A percentile compares a stretch with the other conserved stretches of the same genome.
These are phyloP conservation scores for Selaginella moellendorffii DNA, from an alignment of 75 land plant species.

Conservation along the genomic window DNA sequence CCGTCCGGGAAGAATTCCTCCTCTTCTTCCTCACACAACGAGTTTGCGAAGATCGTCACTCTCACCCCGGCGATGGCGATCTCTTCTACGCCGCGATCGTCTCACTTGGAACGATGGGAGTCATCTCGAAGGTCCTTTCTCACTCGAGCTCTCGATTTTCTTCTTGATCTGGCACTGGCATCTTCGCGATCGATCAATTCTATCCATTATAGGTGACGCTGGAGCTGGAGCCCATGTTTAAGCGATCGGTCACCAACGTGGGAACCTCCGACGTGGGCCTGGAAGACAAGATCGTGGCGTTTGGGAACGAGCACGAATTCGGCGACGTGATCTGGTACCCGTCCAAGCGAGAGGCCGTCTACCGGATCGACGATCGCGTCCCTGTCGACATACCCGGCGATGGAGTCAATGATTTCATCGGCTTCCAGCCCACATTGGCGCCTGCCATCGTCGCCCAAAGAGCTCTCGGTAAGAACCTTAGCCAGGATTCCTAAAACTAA, in stretches of 20 bases:
- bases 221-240: no score
- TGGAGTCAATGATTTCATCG: neutral
- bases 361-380: constrained; percentile 6
- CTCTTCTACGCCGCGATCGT: no score
- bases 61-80: no score
- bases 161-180: no score
- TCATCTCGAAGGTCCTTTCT: no score
- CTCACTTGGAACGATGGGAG: no score
- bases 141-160: no score
- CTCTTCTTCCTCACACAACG: no score
- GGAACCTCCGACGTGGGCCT: neutral
- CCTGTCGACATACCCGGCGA: neutral
- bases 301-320: constrained; percentile 13
- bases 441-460: neutral
- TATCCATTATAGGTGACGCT: no score
- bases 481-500: neutral
- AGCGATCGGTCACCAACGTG: neutral
- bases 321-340: constrained; percentile 12
- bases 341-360: neutral
- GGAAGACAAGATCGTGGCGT: constrained; percentile 1
- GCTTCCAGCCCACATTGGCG: neutral
- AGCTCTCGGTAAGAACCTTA: constrained; percentile 1
- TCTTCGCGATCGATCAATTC: no score
- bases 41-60: no score
- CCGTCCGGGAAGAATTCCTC: no score